Base-by-base conservation (phyloP, 345 rosid species). In the Punica granatum region DNA sequence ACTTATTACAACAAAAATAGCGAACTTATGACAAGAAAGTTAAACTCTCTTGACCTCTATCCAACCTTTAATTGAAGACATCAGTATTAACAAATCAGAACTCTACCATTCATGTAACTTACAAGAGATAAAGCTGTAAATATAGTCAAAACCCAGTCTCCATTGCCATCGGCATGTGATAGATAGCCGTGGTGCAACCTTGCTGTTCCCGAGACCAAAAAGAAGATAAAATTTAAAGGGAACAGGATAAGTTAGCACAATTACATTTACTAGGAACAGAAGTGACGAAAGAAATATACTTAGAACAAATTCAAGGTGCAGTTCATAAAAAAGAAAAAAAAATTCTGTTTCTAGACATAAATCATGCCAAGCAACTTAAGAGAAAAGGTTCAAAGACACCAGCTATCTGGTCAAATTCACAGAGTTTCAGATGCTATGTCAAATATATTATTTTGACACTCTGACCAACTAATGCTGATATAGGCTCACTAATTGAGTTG, bases 121-220 rank as follows among this genome's bases (percentile, higher is more conserved):
- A 91, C 99, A 76, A 88, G 97, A 69, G 96, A 88, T 66, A 94
- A 75, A 34, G 98, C 93, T 28, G 92, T 79, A 75, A 85, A 89
- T 72, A 91, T 88, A 18, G 99, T 94, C 74, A 94, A 80, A 75
- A 91, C 97, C 99, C 97, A 94, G 78, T 94, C 97, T 15, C 90
- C 96, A 16, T 94, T 94, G 67, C 99, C 99, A 84, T 89, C 99
- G 67, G 97, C 97, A 70, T 94, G 84, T 42, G 85, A 49, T 70
- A 91, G 80, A 79, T 89, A 82, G 64, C 99, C 97, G 72, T 86
- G 97, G 76, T 89, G 88, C 88, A 94, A 78, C 82, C 81, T 89
- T 31, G 99, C 99, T 94, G 82, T 74, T 73, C 70, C 41, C 69
- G 56, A 51, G 60, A 43, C 32, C 15, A 60, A 46, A 61, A 64